Percentiles rank a stretch among this genome's conserved stretches.
Evolutionary conservation across 805 yeast genomes (phyloP).

Genomic region (Sugiyamaella smithiae): DNA sequence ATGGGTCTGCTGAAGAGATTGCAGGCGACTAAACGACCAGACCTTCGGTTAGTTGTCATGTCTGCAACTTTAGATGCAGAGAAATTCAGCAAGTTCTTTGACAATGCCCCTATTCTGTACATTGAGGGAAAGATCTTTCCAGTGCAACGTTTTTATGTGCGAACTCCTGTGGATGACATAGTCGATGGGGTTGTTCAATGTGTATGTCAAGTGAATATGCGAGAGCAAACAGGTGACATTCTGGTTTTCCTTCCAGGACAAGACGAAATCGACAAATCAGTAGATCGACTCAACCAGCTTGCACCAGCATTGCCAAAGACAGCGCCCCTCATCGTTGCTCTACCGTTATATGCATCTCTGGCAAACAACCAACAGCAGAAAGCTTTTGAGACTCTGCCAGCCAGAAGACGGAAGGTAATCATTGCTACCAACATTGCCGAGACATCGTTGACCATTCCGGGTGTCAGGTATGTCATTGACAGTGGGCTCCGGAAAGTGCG

Average conservation of each 20-base stretch:
- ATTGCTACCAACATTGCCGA: slow-evolving; percentile 96
- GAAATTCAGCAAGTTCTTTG: slow-evolving; percentile 73
- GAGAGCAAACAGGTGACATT: slow-evolving; percentile 88
- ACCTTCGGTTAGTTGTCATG: slow-evolving; percentile 77
- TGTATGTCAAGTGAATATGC: slow-evolving; percentile 70
- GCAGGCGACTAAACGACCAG: slow-evolving; percentile 48
- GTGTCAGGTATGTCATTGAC: slow-evolving; percentile 89
- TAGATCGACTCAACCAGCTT: slow-evolving; percentile 50
- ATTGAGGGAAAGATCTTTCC: slow-evolving; percentile 90
- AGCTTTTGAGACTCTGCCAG: slow-evolving; percentile 66
- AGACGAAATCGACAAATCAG: slow-evolving; percentile 91
- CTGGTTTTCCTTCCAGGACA: slow-evolving; percentile 93
- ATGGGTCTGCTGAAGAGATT: slow-evolving; percentile 83
- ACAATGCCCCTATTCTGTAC: slow-evolving; percentile 71
- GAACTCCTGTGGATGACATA: slow-evolving; percentile 69
- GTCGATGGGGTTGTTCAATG: slow-evolving; percentile 76
- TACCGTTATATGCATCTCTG: slow-evolving; percentile 91
- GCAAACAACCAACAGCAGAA: slow-evolving; percentile 79
- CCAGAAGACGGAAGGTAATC: slow-evolving; percentile 77
- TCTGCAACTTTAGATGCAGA: slow-evolving; percentile 96
- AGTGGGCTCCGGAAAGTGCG: slow-evolving; percentile 90
- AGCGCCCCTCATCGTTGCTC: slow-evolving; percentile 70
- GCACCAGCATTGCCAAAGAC: slow-evolving; percentile 67
- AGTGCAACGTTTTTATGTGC: slow-evolving; percentile 68
- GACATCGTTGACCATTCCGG: slow-evolving; percentile 94